A percentile compares a stretch with the other conserved stretches of the same genome.
These are phyloP conservation scores for Viola odorata DNA, from an alignment of 345 rosid species.

Conservation along the genomic window DNA sequence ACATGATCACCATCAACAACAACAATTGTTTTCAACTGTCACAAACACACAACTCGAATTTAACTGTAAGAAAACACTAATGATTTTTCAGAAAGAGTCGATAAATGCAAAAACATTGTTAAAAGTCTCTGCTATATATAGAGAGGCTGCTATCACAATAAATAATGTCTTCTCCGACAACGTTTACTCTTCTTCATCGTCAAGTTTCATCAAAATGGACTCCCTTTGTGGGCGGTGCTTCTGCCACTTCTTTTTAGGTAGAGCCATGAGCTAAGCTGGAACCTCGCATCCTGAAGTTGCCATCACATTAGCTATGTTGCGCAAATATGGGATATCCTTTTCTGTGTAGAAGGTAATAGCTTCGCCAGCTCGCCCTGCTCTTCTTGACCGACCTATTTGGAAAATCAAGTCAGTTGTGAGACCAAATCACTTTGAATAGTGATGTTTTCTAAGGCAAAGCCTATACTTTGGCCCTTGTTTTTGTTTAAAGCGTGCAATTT, in stretches of 20 bases:
- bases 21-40: too few relatives aligned
- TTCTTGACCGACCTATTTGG: constrained; percentile 69
- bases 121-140: too few relatives aligned
- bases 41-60: too few relatives aligned
- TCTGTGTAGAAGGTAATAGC: constrained; percentile 79
- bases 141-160: too few relatives aligned
- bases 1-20: too few relatives aligned
- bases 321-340: constrained; percentile 64
- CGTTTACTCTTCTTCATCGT: constrained; percentile 28
- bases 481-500: too few relatives aligned
- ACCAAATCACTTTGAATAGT: too few relatives aligned
- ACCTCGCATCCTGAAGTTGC: constrained; percentile 85
- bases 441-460: too few relatives aligned
- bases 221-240: constrained; percentile 75
- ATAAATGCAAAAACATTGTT: too few relatives aligned
- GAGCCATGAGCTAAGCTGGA: constrained; percentile 71
- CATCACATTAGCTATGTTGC: constrained; percentile 85
- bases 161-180: not conserved
- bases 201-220: constrained; percentile 59
- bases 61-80: too few relatives aligned
- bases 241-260: constrained; percentile 72
- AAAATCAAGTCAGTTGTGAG: constrained; percentile 3
- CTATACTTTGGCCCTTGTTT: too few relatives aligned
- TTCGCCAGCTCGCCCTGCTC: constrained; percentile 93
- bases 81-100: too few relatives aligned